Conservation (phyloP, 441 rosid species). For the Euphorbia celastroides region DNA sequence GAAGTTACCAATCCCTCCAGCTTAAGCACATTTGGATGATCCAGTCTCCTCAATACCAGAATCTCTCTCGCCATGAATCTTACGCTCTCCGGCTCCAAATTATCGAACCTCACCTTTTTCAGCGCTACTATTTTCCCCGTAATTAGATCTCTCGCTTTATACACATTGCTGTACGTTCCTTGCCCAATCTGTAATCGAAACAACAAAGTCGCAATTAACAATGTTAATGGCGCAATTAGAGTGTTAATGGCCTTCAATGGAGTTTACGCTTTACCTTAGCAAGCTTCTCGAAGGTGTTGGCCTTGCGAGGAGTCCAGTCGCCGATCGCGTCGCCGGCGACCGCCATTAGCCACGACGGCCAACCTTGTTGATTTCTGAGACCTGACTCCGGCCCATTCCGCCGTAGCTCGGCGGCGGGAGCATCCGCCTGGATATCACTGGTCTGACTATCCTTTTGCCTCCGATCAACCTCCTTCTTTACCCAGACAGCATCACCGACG, state of each 20-base stretch:
- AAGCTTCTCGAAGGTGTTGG: slow-evolving; percentile 75
- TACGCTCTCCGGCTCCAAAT: slow-evolving; percentile 84
- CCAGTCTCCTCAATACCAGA: slow-evolving; percentile 52
- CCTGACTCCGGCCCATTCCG: slow-evolving; percentile 22
- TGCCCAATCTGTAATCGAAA: slow-evolving; percentile 59
- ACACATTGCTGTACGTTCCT: slow-evolving; percentile 91
- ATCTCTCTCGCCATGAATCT: slow-evolving; percentile 96
- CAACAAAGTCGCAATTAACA: neutral
- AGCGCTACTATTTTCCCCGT: slow-evolving; percentile 83
- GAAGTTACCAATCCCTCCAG: slow-evolving; percentile 89
- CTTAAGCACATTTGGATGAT: slow-evolving; percentile 86
- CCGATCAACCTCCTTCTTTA: slow-evolving; percentile 27
- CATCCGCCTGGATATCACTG: slow-evolving; percentile 34
- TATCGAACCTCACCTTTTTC: slow-evolving; percentile 88
- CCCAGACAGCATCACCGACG: slow-evolving; percentile 22
- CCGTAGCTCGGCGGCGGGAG: slow-evolving; percentile 33
- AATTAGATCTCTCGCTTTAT: slow-evolving; percentile 72
- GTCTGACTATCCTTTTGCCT: slow-evolving; percentile 29
- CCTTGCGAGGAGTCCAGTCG: slow-evolving; percentile 78
- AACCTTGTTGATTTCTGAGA: slow-evolving; percentile 42
- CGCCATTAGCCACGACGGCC: slow-evolving; percentile 85
- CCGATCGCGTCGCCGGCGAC: slow-evolving; percentile 73
- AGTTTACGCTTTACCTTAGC: slow-evolving; percentile 52
- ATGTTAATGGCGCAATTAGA: neutral
- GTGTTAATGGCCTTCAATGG: neutral